Conservation (phyloP, 2,329 filamentous ascomycete genomes). For the Trichoderma oligosporum region DNA sequence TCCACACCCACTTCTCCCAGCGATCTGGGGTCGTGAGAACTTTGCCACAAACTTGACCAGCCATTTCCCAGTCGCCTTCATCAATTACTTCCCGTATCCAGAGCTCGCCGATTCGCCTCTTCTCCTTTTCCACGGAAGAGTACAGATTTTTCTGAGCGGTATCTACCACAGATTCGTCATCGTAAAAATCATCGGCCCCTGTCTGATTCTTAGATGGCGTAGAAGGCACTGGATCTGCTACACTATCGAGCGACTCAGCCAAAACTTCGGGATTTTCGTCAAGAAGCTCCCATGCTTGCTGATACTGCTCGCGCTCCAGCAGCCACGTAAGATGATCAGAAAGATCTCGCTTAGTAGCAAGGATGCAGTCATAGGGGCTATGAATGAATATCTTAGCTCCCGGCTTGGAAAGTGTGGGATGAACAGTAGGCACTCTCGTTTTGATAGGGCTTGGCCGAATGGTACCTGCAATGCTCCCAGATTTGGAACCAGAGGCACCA, state of each 20-base stretch:
- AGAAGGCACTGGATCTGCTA: constrained; percentile 38
- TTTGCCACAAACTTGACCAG: constrained; percentile 76
- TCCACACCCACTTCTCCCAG: constrained; percentile 97
- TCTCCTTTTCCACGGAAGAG: constrained; percentile 76
- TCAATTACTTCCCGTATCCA: constrained; percentile 87
- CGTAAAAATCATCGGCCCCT: constrained; percentile 63
- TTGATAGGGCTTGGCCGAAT: constrained; percentile 29
- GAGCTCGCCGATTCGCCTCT: constrained; percentile 82
- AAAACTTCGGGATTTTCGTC: constrained; percentile 80
- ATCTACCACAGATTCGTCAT: constrained; percentile 58
- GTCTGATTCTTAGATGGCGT: constrained; percentile 41
- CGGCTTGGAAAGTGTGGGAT: constrained; percentile 53
- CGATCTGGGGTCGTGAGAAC: constrained; percentile 73
- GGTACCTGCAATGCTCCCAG: constrained; percentile 34
- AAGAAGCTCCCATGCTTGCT: constrained; percentile 83
- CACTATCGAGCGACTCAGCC: constrained; percentile 39
- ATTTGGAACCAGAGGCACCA: constrained; percentile 44
- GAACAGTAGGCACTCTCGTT: constrained; percentile 37
- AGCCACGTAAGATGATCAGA: constrained; percentile 85
- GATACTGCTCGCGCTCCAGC: constrained; percentile 73
- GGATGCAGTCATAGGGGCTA: constrained; percentile 93
- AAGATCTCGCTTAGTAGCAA: constrained; percentile 82
- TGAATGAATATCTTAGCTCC: constrained; percentile 82
- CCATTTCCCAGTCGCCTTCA: constrained; percentile 68
- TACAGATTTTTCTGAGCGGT: constrained; percentile 55